Percentiles rank a stretch among this genome's conserved stretches.
These are phyloP conservation scores for Brassica balearica DNA, from an alignment of 441 rosid species.

Conservation along the genomic window DNA sequence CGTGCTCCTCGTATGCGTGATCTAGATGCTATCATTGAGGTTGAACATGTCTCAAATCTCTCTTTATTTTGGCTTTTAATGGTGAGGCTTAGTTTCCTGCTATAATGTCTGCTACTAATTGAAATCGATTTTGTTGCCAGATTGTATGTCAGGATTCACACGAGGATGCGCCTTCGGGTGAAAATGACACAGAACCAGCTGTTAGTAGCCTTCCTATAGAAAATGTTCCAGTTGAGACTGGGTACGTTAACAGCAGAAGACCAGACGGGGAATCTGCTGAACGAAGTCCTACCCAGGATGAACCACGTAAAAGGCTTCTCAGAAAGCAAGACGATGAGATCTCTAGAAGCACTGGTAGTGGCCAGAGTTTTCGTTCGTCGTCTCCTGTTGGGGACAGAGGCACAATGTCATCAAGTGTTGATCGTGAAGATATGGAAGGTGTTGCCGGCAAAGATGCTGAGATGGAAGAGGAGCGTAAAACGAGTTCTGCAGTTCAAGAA, in stretches of 20 bases:
- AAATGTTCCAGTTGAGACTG: constrained; percentile 46
- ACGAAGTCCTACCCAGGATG: constrained; percentile 52
- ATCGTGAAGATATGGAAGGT: constrained; percentile 55
- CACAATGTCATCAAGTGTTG: constrained; percentile 62
- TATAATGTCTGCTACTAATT: constrained; percentile 44
- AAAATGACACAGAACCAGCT: constrained; percentile 52
- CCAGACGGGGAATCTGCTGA: constrained; percentile 54
- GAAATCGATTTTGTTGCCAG: constrained; percentile 55
- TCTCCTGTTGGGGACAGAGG: constrained; percentile 56
- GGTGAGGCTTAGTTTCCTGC: constrained; percentile 25
- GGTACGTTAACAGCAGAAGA: constrained; percentile 44
- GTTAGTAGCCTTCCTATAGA: constrained; percentile 56
- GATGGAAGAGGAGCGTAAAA: constrained; percentile 56
- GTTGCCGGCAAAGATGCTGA: constrained; percentile 61
- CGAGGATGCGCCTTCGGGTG: constrained; percentile 51
- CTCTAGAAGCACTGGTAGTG: constrained; percentile 66
- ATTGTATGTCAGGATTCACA: constrained; percentile 78
- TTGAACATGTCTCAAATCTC: constrained; percentile 44
- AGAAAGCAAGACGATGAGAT: constrained; percentile 63
- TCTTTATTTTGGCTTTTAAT: constrained; percentile 26
- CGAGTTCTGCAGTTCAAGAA: constrained; percentile 58
- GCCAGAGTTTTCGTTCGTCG: constrained; percentile 47
- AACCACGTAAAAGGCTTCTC: constrained; percentile 49
- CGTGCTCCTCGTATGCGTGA: constrained; percentile 92
- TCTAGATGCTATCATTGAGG: constrained; percentile 97